A percentile compares a stretch with the other conserved stretches of the same genome.
Evolutionary conservation across 2,329 filamentous ascomycete genomes (phyloP).

Genomic region (Elsinoe arachidis): DNA sequence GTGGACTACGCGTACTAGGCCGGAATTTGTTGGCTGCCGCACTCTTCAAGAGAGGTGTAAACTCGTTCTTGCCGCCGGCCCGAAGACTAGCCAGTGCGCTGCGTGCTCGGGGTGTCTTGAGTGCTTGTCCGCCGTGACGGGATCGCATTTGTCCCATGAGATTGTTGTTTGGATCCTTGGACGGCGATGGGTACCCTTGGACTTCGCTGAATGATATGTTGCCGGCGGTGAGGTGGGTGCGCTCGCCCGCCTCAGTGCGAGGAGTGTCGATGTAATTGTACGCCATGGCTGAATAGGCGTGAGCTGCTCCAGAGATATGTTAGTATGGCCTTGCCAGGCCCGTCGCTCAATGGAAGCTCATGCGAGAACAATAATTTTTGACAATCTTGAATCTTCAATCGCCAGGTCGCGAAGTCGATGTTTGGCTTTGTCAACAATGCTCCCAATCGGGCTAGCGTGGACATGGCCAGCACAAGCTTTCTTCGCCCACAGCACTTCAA

Average conservation of each 20-base stretch:
- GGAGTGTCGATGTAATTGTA: constrained; percentile 65
- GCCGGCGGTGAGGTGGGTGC: constrained; percentile 54
- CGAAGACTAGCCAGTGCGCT: constrained; percentile 62
- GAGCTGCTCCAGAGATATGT: not conserved
- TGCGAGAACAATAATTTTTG: constrained; percentile 8
- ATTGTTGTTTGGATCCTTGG: constrained; percentile 58
- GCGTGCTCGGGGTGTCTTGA: constrained; percentile 67
- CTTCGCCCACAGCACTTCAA: no score
- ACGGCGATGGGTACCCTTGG: constrained; percentile 74
- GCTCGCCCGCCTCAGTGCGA: constrained; percentile 74
- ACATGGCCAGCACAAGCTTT: not conserved
- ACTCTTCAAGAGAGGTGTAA: constrained; percentile 85
- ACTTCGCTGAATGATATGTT: constrained; percentile 82
- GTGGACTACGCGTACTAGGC: constrained; percentile 18
- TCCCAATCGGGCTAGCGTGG: not conserved
- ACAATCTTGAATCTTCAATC: constrained; percentile 9
- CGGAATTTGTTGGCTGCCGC: constrained; percentile 60
- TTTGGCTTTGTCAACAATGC: constrained; percentile 8
- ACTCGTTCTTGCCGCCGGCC: constrained; percentile 57
- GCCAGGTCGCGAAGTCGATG: not conserved
- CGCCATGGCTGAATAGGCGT: constrained; percentile 30
- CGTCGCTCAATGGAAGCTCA: not conserved
- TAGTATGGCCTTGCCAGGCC: constrained; percentile 10
- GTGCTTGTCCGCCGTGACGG: constrained; percentile 45
- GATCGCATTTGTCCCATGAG: constrained; percentile 67